Evolutionary conservation across 306 rosid genomes (phyloP).

Genomic region (Hippophae gyantsensis): DNA sequence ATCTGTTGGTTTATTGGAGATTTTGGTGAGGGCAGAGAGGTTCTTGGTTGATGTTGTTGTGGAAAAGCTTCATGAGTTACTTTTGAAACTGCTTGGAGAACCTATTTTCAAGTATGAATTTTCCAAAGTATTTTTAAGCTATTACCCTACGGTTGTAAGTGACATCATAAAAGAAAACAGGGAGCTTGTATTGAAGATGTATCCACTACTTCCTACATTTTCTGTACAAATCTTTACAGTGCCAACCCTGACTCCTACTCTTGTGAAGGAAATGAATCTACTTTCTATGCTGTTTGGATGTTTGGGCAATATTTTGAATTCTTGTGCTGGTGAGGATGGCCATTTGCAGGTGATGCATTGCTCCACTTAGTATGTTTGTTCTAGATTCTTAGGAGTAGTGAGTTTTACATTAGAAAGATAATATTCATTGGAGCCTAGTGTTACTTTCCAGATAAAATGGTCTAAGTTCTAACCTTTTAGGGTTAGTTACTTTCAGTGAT

Average conservation of each 20-base stretch:
- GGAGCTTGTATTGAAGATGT: slow-evolving; percentile 35
- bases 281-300: slow-evolving; percentile 68
- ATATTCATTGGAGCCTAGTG: too few relatives aligned
- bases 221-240: slow-evolving; percentile 96
- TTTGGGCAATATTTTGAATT: slow-evolving; percentile 58
- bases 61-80: slow-evolving; percentile 74
- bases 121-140: slow-evolving; percentile 70
- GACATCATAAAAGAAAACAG: slow-evolving; percentile 44
- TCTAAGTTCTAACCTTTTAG: too few relatives aligned
- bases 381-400: too few relatives aligned
- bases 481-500: too few relatives aligned
- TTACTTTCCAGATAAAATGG: too few relatives aligned
- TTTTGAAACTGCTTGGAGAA: slow-evolving; percentile 80
- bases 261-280: slow-evolving; percentile 84
- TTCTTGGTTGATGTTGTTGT: slow-evolving; percentile 42
- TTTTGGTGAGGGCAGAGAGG: slow-evolving; percentile 72
- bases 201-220: slow-evolving; percentile 58
- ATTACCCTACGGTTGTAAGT: slow-evolving; percentile 74
- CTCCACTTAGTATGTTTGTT: not conserved
- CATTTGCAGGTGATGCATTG: slow-evolving; percentile 55
- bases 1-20: slow-evolving; percentile 43
- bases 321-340: slow-evolving; percentile 66
- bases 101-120: slow-evolving; percentile 82
- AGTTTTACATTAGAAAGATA: too few relatives aligned
- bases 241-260: slow-evolving; percentile 81